A percentile compares a stretch with the other conserved stretches of the same genome.
Conservation (phyloP, 1,284 basidiomycete species). For the Ceratobasidium sp. region DNA sequence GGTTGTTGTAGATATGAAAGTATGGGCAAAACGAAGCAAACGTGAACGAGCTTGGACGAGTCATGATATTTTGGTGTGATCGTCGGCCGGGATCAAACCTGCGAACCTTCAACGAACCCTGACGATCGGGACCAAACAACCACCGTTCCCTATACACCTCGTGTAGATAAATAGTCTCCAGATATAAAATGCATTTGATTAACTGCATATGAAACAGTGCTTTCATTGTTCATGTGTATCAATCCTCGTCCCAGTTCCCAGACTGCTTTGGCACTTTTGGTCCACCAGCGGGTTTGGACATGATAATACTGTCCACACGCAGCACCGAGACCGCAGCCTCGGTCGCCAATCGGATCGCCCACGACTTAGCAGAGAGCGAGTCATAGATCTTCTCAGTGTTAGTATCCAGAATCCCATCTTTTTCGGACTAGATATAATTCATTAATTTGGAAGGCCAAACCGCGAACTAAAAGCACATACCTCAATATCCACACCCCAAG, state of each 20-base stretch:
- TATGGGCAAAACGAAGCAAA: too few species aligned
- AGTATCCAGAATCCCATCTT: constrained; percentile 75
- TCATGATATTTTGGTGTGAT: not conserved
- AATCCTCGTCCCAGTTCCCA: constrained; percentile 84
- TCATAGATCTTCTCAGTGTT: constrained; percentile 80
- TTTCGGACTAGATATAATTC: constrained; percentile 68
- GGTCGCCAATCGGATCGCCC: constrained; percentile 90
- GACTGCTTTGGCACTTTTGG: constrained; percentile 86
- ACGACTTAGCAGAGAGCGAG: constrained; percentile 87
- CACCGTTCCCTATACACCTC: not conserved
- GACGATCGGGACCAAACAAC: constrained; percentile 1
- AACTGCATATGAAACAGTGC: constrained; percentile 9
- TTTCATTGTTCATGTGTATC: constrained; percentile 28
- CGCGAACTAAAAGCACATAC: constrained; percentile 59
- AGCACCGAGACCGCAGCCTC: constrained; percentile 96
- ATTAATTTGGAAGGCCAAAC: not conserved
- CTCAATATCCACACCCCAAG: constrained; percentile 94
- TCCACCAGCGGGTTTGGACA: constrained; percentile 92
- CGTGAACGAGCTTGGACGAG: not conserved
- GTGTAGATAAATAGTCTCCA: not conserved
- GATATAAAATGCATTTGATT: not conserved
- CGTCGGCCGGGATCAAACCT: not conserved
- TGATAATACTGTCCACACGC: constrained; percentile 97
- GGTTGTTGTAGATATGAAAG: too few species aligned
- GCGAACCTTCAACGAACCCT: not conserved